Evolutionary conservation across 1,139 yeast species (phyloP).

Genomic region (Neolecta irregularis): DNA sequence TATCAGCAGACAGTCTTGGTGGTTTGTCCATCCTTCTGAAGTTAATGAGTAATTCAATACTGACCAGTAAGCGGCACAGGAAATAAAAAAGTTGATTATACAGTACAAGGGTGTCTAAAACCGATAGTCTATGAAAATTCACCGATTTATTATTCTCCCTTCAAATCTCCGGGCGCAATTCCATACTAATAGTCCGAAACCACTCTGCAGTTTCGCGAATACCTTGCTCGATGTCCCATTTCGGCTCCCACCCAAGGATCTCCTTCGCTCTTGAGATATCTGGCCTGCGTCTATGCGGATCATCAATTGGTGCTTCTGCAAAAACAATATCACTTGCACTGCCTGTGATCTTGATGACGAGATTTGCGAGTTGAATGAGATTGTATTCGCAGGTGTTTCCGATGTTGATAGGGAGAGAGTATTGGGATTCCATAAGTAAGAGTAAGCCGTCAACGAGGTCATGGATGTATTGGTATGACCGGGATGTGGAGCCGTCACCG

Average conservation of each 20-base stretch:
- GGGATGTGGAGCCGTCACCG: constrained; percentile 19
- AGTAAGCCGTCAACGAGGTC: constrained; percentile 20
- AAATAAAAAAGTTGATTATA: too few species aligned
- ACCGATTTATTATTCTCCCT: too few species aligned
- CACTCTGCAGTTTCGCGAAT: constrained; percentile 18
- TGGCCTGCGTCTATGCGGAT: constrained; percentile 19
- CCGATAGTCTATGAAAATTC: too few species aligned
- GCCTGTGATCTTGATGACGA: constrained; percentile 16
- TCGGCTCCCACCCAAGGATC: constrained; percentile 18
- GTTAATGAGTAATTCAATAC: too few species aligned
- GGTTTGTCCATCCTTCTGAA: too few species aligned
- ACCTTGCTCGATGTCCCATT: constrained; percentile 18
- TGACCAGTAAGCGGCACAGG: too few species aligned
- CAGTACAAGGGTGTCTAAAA: too few species aligned
- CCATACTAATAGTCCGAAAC: constrained; percentile 15
- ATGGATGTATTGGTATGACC: constrained; percentile 20
- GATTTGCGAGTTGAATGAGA: constrained; percentile 17
- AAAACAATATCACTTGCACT: constrained; percentile 14
- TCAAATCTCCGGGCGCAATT: too few species aligned
- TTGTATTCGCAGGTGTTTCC: constrained; percentile 20
- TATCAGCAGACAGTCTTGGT: too few species aligned
- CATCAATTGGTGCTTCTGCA: constrained; percentile 18
- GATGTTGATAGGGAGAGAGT: constrained; percentile 18
- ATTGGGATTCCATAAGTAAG: constrained; percentile 19
- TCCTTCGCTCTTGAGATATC: constrained; percentile 18